Conservation (phyloP, 106 monocot genomes). For the Allium cepa region DNA sequence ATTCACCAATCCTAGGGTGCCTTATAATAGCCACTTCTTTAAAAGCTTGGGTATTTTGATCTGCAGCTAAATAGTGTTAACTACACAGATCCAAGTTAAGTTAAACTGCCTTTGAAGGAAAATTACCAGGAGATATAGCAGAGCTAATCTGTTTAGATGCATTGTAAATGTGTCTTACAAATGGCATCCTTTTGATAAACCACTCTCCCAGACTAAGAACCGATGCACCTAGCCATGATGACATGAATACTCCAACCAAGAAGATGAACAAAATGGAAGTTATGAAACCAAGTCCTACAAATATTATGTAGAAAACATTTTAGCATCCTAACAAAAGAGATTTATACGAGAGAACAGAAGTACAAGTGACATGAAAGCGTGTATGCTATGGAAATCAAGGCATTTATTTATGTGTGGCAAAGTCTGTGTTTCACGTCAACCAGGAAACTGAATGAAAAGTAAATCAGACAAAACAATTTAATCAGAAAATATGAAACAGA, state of each 20-base stretch:
- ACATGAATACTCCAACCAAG: conserved; percentile 90
- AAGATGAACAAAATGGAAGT: conserved; percentile 89
- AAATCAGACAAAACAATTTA: not conserved
- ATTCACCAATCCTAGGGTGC: conserved; percentile 87
- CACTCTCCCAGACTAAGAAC: conserved; percentile 85
- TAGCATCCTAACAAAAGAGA: too few species aligned
- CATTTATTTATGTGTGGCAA: too few species aligned
- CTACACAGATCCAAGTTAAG: not conserved
- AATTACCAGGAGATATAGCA: conserved; percentile 87
- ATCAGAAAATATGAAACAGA: not conserved
- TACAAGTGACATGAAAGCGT: too few species aligned
- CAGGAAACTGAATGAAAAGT: not conserved
- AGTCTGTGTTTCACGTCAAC: too few species aligned
- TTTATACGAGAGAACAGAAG: too few species aligned
- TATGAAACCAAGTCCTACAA: conserved; percentile 75
- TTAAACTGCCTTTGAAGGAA: not conserved
- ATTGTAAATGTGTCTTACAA: conserved; percentile 88
- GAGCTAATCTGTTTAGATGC: conserved; percentile 92
- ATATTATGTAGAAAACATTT: not conserved
- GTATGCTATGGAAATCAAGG: too few species aligned
- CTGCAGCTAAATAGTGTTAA: conserved; percentile 27
- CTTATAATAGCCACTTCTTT: conserved; percentile 94
- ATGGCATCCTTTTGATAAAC: conserved; percentile 95
- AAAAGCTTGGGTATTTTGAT: conserved; percentile 84
- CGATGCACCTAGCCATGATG: conserved; percentile 92